Evolutionary conservation across 1,284 basidiomycete species (phyloP).

Genomic region (Farysia itapuensis): DNA sequence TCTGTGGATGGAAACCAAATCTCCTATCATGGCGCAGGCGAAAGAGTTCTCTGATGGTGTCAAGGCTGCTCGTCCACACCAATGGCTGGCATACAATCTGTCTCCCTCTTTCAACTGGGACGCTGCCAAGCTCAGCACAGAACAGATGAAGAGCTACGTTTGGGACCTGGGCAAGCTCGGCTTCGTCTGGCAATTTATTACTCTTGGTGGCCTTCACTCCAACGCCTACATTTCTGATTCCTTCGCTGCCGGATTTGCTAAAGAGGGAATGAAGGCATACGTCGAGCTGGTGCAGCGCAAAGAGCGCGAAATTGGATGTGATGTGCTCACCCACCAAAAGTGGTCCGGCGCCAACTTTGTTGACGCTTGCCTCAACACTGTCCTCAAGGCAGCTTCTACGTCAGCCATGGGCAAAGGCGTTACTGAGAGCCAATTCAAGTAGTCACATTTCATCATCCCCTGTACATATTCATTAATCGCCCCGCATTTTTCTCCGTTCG

Average conservation of each 20-base stretch:
- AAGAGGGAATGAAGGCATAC: conserved; percentile 72
- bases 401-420: conserved; percentile 93
- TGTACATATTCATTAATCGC: too few relatives aligned
- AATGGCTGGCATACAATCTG: conserved; percentile 60
- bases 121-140: conserved; percentile 70
- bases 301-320: conserved; percentile 62
- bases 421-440: conserved; percentile 81
- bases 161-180: conserved; percentile 92
- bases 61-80: conserved; percentile 46
- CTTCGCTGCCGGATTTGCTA: conserved; percentile 83
- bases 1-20: conserved; percentile 78
- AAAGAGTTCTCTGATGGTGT: conserved; percentile 76
- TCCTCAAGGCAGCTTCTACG: conserved; percentile 92
- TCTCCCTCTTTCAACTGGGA: conserved; percentile 64
- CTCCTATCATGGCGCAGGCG: conserved; percentile 90
- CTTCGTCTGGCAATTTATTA: conserved; percentile 99
- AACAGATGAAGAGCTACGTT: conserved; percentile 85
- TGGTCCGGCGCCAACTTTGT: conserved; percentile 95
- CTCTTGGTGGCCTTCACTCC: conserved; percentile 91
- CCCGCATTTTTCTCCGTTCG: too few relatives aligned
- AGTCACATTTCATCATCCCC: too few relatives aligned
- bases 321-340: conserved; percentile 64
- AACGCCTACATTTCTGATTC: conserved; percentile 95
- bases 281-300: conserved; percentile 65
- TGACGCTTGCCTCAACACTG: conserved; percentile 87